Conservation (phyloP, 2,329 filamentous ascomycete genomes). For the Juglanconis oblonga region DNA sequence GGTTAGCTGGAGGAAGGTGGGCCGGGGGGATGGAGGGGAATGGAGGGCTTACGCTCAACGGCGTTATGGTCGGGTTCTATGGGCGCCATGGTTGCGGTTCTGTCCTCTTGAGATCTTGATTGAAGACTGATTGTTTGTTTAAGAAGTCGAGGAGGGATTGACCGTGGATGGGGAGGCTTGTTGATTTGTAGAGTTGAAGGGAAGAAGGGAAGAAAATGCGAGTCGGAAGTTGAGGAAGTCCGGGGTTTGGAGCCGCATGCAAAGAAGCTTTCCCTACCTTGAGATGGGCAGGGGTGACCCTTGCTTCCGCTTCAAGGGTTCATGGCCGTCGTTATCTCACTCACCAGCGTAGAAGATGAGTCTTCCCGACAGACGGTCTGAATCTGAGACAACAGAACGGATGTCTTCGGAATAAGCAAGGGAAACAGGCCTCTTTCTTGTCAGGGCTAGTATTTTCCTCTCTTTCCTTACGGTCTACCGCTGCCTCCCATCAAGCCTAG, state of each 20-base stretch:
- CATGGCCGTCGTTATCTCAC: not conserved
- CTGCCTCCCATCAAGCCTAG: too few species aligned
- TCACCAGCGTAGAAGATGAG: not conserved
- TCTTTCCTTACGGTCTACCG: too few species aligned
- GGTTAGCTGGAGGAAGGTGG: too few species aligned
- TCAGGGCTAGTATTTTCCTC: too few species aligned
- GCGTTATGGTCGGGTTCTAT: constrained; percentile 24
- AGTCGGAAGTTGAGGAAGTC: not conserved
- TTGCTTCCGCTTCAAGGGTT: too few species aligned
- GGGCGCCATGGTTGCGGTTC: constrained; percentile 23
- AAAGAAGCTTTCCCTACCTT: not conserved
- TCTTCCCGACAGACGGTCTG: not conserved
- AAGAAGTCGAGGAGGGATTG: too few species aligned
- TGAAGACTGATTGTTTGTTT: not conserved
- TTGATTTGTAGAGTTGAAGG: not conserved
- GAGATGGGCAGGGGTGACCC: not conserved
- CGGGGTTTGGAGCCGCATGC: not conserved
- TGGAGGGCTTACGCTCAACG: constrained; percentile 22
- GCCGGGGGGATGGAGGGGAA: too few species aligned
- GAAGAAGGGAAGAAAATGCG: not conserved
- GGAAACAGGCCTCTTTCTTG: too few species aligned
- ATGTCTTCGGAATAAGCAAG: too few species aligned
- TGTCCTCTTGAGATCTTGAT: not conserved
- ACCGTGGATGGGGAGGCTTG: too few species aligned
- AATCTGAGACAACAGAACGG: not conserved